Evolutionary conservation across 257 asterid species (phyloP), one percentile per base, ranked within the genome.

Genomic region (Solanum acaule): DNA sequence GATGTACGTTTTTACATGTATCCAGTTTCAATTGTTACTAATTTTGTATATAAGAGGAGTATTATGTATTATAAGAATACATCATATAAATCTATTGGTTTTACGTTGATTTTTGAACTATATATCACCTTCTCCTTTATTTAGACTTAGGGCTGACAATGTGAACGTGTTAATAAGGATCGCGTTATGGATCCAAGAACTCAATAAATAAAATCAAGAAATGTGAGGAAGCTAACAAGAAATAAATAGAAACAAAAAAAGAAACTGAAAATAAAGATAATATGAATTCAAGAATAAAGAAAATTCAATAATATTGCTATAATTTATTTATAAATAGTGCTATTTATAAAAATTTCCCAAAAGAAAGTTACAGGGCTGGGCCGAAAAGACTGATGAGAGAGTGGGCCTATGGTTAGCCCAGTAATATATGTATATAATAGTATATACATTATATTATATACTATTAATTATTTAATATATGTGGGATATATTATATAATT

Each of bases 121-220:
- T 6, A 56, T 13, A 70, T 70, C 22, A 15, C 22, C 5, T 67
- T 27, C 35, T 67, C 0, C 1, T 27, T 67, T 67, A 5, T 13
- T 27, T 13, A 67, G 35, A 67, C 2, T 0, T 27, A 3, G 0
- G 35, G 35, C 15, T 7, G 78, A 71, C 2, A 71, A 15, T 15
- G 9, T 6, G 22, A 67, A 0, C 67, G n/a, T 18, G 1, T 2
- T n/a, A 3, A 63, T n/a, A 63, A 63, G 1, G 0, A 63, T n/a
- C 16, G 0, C 1, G 8, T n/a, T 63, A 25, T 61, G 6, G 70
- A 61, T 63, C 0, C 14, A n/a, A 63, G 6, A 63, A n/a, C 16
- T 63, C 33, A 63, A 63, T n/a, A 63, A n/a, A 10, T 16, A 63
- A 63, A 63, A 63, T n/a, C 7, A n/a, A 63, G 71, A 63, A 63